Evolutionary conservation across 176 grass and related monocot species (phyloP), one percentile per base, ranked within the genome.

Genomic region (Oryza australiensis): DNA sequence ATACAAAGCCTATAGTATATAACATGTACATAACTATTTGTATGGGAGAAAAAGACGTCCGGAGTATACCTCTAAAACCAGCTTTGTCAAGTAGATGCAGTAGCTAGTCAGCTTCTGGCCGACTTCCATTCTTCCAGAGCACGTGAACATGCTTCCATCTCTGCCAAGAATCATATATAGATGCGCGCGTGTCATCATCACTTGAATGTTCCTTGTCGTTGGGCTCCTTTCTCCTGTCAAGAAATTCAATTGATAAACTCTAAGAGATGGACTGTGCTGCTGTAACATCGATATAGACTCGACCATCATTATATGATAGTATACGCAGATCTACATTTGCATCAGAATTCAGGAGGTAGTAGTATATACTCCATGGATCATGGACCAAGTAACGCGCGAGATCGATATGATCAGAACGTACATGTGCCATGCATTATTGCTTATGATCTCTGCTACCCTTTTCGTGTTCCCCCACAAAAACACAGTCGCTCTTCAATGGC

Each of bases 141-240:
- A 60, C 55, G 22, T 59, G 55, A 60, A 60, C 55, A 60, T 3
- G 20, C 22, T 10, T 60, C 22, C 9, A 60, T 60, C 55, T 22
- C 53, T 60, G 55, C 20, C 55, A 60, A 60, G 20, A 24, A 60
- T 8, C 55, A 60, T 60, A 24, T 24, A 12, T 66, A 32, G 22
- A 55, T n/a, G 29, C 24, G 29, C 24, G 12, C 22, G 14, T 38
- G 57, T 72, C 70, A 9, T 12, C 41, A 66, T 74, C 60, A 20
- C 41, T 64, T 74, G 70, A 83, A 83, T 78, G 60, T 85, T 78
- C 74, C 51, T 34, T 64, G 65, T 85, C 74, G 67, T 20, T 85
- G 26, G 55, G 12, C 43, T 26, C n/a, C 26, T 68, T 35, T 10
- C 24, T 37, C 30, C 45, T 4, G 7, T 23, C 0, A 35, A 37